A percentile compares a stretch with the other conserved stretches of the same genome.
These are phyloP conservation scores for Metrosideros polymorpha DNA, from an alignment of 441 rosid genomes.

Conservation along the genomic window DNA sequence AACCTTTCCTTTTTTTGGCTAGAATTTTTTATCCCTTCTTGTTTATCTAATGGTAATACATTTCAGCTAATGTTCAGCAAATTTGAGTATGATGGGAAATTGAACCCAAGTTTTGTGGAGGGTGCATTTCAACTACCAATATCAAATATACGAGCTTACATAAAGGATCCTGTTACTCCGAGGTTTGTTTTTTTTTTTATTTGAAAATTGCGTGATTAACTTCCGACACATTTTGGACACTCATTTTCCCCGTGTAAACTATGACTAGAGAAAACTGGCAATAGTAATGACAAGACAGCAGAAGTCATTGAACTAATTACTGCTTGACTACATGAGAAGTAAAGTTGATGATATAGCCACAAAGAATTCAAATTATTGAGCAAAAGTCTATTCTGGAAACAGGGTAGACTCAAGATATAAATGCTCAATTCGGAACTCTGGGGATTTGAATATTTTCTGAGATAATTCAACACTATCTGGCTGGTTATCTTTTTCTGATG, in stretches of 20 bases:
- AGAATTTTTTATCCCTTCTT: neutral
- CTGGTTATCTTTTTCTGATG: neutral
- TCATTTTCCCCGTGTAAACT: neutral
- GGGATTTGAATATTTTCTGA: neutral
- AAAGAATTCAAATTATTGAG: neutral
- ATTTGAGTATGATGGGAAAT: conserved; percentile 86
- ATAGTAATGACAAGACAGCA: neutral
- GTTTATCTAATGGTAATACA: neutral
- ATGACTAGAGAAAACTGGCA: neutral
- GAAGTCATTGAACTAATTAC: neutral
- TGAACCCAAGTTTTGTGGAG: conserved; percentile 77
- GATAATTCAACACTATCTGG: neutral
- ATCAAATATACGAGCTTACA: conserved; percentile 44
- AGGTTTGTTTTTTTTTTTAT: conserved; percentile 31
- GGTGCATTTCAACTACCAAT: conserved; percentile 85
- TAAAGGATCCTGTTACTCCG: conserved; percentile 72
- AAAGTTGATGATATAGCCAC: neutral
- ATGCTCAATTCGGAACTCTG: neutral
- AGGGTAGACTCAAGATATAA: neutral
- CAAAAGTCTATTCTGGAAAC: neutral
- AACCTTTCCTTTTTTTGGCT: neutral
- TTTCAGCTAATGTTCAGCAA: conserved; percentile 95
- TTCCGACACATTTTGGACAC: neutral
- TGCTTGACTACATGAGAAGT: neutral
- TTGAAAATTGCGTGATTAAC: neutral